These are phyloP conservation scores for Podila epigama DNA, from an alignment of 192 early-diverging fungal species.

Conservation along the genomic window DNA sequence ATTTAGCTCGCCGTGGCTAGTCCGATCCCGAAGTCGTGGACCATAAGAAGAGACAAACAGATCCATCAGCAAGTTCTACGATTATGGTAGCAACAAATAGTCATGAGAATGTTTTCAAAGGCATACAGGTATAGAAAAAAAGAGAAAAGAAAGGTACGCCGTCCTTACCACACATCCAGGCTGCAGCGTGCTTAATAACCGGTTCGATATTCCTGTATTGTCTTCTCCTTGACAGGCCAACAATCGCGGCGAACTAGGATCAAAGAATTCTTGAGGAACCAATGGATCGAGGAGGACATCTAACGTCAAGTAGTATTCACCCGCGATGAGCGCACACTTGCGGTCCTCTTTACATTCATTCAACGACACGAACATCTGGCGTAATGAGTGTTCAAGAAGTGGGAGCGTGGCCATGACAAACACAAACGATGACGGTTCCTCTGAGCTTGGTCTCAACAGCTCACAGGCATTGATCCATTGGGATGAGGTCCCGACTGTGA, in stretches of 20 bases:
- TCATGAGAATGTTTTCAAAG: no score
- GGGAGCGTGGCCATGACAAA: conserved; percentile 35
- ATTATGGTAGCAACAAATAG: neutral
- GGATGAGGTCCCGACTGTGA: conserved; percentile 8
- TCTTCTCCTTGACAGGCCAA: neutral
- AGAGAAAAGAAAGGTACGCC: neutral
- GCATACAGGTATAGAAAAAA: no score
- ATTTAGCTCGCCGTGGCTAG: conserved; percentile 43
- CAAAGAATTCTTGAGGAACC: conserved; percentile 28
- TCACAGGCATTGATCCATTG: conserved; percentile 14
- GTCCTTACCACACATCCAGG: conserved; percentile 9
- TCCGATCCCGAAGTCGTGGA: conserved; percentile 29
- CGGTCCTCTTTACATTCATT: conserved; percentile 42
- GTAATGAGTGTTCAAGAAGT: conserved; percentile 24
- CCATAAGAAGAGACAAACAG: conserved; percentile 15
- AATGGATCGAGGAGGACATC: conserved; percentile 24
- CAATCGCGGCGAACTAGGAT: neutral
- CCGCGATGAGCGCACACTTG: conserved; percentile 19
- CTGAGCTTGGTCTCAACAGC: neutral
- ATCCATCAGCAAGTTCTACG: conserved; percentile 27
- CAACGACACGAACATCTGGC: conserved; percentile 14
- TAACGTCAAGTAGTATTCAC: conserved; percentile 41
- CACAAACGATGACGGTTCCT: neutral
- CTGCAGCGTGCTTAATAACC: conserved; percentile 1
- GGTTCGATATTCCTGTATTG: conserved; percentile 5